Percentiles rank a stretch among this genome's conserved stretches.
These are phyloP conservation scores for Erodium chrysanthum DNA, from an alignment of 441 rosid species.

Conservation along the genomic window DNA sequence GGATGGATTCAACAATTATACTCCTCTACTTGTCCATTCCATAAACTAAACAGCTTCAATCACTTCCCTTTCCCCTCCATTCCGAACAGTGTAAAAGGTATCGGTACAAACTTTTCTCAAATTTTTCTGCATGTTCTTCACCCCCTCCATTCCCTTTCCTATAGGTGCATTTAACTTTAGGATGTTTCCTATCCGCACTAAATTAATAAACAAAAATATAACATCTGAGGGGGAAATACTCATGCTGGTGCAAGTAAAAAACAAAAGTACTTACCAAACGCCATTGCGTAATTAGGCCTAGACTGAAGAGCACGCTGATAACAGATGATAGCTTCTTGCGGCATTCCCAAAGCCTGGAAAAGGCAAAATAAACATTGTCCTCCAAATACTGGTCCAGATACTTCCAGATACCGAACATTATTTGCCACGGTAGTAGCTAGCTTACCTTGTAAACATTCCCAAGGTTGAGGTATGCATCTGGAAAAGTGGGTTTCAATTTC, in stretches of 20 bases:
- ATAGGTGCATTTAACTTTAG: too few relatives aligned
- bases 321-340: conserved; percentile 81
- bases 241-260: background rate
- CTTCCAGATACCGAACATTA: conserved; percentile 29
- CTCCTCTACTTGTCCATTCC: too few relatives aligned
- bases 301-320: conserved; percentile 85
- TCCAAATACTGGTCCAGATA: conserved; percentile 25
- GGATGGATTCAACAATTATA: too few relatives aligned
- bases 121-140: too few relatives aligned
- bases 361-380: conserved; percentile 26
- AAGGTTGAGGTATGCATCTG: conserved; percentile 93
- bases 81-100: too few relatives aligned
- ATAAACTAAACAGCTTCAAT: too few relatives aligned
- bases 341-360: conserved; percentile 85
- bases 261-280: conserved; percentile 54
- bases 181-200: too few relatives aligned
- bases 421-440: conserved; percentile 16
- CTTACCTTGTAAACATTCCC: conserved; percentile 97
- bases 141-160: too few relatives aligned
- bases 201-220: too few relatives aligned
- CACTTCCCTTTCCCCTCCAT: too few relatives aligned
- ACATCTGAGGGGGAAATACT: background rate
- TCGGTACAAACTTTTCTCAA: too few relatives aligned
- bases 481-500: conserved; percentile 72
- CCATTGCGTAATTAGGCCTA: conserved; percentile 75